These are phyloP conservation scores for Beauveria australis DNA, from an alignment of 2,329 filamentous ascomycete genomes.

Conservation along the genomic window DNA sequence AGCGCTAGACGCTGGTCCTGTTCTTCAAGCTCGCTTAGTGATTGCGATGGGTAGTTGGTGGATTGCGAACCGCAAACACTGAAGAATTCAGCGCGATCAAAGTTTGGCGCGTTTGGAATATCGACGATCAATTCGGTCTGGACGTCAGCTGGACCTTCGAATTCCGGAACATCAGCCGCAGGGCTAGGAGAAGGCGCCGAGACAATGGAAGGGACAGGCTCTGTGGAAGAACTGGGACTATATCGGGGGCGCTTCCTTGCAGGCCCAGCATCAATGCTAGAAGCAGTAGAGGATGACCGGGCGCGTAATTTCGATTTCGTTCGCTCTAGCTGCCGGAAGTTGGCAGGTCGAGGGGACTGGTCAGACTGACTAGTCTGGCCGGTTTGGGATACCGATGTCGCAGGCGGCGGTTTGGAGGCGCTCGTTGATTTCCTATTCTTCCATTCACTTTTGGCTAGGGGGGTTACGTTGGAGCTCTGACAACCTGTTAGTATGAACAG, in stretches of 20 bases:
- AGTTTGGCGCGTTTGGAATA: conserved; percentile 22
- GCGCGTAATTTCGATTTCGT: neutral
- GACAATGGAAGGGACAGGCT: conserved; percentile 22
- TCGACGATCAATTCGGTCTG: conserved; percentile 20
- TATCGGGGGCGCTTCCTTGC: conserved; percentile 18
- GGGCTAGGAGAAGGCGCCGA: conserved; percentile 20
- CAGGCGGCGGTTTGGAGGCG: neutral
- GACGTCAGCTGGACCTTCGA: conserved; percentile 7
- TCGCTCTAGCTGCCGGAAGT: conserved; percentile 19
- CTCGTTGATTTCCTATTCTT: conserved; percentile 16
- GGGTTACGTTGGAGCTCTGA: conserved; percentile 24
- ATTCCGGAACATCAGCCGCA: conserved; percentile 14
- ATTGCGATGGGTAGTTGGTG: conserved; percentile 22
- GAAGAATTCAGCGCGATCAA: conserved; percentile 28
- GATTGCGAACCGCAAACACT: conserved; percentile 24
- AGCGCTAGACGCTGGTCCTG: conserved; percentile 25
- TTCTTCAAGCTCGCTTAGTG: conserved; percentile 28
- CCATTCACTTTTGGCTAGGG: conserved; percentile 27
- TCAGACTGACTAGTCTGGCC: conserved; percentile 14
- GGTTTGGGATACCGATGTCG: neutral
- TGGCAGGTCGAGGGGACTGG: conserved; percentile 21
- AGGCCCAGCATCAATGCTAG: conserved; percentile 3
- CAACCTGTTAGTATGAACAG: neutral
- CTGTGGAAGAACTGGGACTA: conserved; percentile 21
- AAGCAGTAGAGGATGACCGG: neutral